These are phyloP conservation scores for Thalassiosira ordinaria DNA, from an alignment of 352 stramenopile genomes.

Conservation along the genomic window DNA sequence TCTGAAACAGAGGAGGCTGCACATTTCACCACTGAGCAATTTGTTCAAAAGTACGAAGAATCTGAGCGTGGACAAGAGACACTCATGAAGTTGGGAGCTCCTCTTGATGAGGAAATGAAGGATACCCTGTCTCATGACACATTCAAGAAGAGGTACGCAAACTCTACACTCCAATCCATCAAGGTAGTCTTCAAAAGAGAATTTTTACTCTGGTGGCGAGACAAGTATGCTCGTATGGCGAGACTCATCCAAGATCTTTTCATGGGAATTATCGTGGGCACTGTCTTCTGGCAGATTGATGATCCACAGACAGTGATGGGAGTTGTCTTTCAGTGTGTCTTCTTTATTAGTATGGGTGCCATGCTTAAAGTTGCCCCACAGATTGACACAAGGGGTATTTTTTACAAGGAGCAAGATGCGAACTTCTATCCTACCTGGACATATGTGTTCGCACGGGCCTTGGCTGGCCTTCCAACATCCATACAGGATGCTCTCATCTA, in stretches of 20 bases:
- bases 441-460: slow-evolving; percentile 74
- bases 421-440: slow-evolving; percentile 87
- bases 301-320: slow-evolving; percentile 83
- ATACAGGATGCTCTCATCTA: slow-evolving; percentile 76
- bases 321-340: slow-evolving; percentile 89
- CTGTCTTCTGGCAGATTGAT: slow-evolving; percentile 71
- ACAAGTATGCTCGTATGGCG: slow-evolving; percentile 60
- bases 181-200: slow-evolving; percentile 66
- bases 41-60: slow-evolving; percentile 67
- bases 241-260: slow-evolving; percentile 60
- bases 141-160: slow-evolving; percentile 57
- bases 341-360: slow-evolving; percentile 89
- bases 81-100: slow-evolving; percentile 36
- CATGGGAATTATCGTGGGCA: slow-evolving; percentile 71
- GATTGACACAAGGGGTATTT: slow-evolving; percentile 84
- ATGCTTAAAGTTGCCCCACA: slow-evolving; percentile 87
- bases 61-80: slow-evolving; percentile 55
- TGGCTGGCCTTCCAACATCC: slow-evolving; percentile 67
- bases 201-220: slow-evolving; percentile 67
- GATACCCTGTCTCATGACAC: slow-evolving; percentile 7
- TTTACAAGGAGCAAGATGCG: slow-evolving; percentile 86
- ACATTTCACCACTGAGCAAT: slow-evolving; percentile 72
- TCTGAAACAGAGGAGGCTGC: slow-evolving; percentile 18
- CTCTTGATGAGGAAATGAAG: slow-evolving; percentile 19
- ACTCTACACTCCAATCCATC: slow-evolving; percentile 44